A percentile compares a stretch with the other conserved stretches of the same genome.
These are phyloP conservation scores for Volvox carteri DNA, from an alignment of 163 green algal genomes.

Conservation along the genomic window DNA sequence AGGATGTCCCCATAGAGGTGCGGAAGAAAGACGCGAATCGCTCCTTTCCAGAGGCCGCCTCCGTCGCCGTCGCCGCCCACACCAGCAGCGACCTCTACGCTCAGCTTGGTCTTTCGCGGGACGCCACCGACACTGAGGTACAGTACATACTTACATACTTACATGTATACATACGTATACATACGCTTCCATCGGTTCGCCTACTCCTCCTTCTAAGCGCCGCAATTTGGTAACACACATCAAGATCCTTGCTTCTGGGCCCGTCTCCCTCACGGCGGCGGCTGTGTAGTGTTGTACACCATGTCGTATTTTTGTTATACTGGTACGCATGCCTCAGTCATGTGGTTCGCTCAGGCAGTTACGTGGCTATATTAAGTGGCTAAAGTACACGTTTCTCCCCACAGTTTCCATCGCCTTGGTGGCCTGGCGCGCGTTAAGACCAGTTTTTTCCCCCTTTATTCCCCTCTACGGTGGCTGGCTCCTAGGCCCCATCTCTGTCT, in stretches of 20 bases:
- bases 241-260: not conserved
- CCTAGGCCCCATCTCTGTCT: not conserved
- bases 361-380: no score
- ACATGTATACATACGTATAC: no score
- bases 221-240: not conserved
- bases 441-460: not conserved
- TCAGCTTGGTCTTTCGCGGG: not conserved
- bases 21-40: no score
- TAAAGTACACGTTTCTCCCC: no score
- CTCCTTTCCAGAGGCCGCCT: no score
- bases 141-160: not conserved
- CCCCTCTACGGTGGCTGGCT: not conserved
- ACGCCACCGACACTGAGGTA: slow-evolving; percentile 42
- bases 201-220: no score
- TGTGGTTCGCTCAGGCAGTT: no score
- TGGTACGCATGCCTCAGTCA: not conserved
- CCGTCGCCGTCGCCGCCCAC: no score
- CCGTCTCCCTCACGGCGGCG: not conserved
- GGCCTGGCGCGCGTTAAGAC: no score
- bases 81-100: slow-evolving; percentile 30
- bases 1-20: no score
- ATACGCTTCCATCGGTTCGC: no score
- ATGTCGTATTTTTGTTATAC: not conserved
- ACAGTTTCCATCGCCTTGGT: no score
- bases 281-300: not conserved